Evolutionary conservation across 768 basidiomycete genomes (phyloP).

Genomic region (Hygrocybe coccinea): DNA sequence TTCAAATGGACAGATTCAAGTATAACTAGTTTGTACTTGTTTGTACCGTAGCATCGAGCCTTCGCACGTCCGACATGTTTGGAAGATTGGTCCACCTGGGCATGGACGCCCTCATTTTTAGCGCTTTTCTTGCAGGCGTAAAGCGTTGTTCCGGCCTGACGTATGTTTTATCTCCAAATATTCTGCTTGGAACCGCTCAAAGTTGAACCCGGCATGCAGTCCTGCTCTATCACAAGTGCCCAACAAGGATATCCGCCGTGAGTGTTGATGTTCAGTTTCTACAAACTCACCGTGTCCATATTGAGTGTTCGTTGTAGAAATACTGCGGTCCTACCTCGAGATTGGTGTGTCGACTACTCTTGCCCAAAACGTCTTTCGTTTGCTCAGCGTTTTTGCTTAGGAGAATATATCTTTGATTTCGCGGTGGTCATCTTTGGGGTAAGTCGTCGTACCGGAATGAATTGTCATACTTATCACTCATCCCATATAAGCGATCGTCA

Average conservation of each 20-base stretch:
- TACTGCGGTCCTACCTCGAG: constrained; percentile 75
- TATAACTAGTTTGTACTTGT: too few species aligned
- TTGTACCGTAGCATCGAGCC: neutral
- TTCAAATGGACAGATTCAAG: too few species aligned
- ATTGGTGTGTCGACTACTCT: constrained; percentile 47
- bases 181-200: constrained; percentile 1
- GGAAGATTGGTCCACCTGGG: constrained; percentile 52
- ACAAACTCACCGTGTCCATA: neutral
- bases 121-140: constrained; percentile 79
- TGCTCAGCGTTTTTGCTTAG: constrained; percentile 34
- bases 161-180: constrained; percentile 40
- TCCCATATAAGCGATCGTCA: constrained; percentile 50
- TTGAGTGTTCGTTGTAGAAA: constrained; percentile 41
- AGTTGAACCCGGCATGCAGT: constrained; percentile 32
- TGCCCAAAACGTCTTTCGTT: neutral
- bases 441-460: constrained; percentile 22
- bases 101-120: constrained; percentile 73
- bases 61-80: constrained; percentile 3
- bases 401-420: constrained; percentile 85
- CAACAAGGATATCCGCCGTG: constrained; percentile 86
- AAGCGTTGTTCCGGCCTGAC: constrained; percentile 81
- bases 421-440: constrained; percentile 81
- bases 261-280: constrained; percentile 29
- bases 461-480: neutral
- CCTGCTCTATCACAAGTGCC: constrained; percentile 72